Evolutionary conservation across 306 rosid species (phyloP).

Genomic region (Ochetophila trinervis): DNA sequence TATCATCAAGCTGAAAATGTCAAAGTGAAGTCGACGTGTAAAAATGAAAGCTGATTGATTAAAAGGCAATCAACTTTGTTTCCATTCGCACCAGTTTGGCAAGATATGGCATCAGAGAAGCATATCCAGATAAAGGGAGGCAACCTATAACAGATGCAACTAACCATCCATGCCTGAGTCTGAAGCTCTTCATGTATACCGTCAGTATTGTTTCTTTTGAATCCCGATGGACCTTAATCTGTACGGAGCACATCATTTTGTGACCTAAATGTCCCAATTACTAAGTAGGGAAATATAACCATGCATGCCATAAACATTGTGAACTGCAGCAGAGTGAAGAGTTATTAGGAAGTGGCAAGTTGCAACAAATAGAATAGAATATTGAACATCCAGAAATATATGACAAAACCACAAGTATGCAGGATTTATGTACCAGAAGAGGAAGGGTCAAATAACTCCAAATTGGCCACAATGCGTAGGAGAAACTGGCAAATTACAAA

Average conservation of each 20-base stretch:
- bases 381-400: background rate
- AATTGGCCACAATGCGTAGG: conserved; percentile 95
- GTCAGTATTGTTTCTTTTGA: conserved; percentile 54
- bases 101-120: conserved; percentile 35
- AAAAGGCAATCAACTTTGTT: conserved; percentile 37
- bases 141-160: conserved; percentile 36
- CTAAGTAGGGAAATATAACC: conserved; percentile 77
- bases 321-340: conserved; percentile 62
- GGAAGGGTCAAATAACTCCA: conserved; percentile 94
- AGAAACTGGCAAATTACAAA: conserved; percentile 41
- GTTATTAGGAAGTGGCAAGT: conserved; percentile 27
- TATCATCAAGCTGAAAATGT: conserved; percentile 10
- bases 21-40: conserved; percentile 14
- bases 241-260: conserved; percentile 70
- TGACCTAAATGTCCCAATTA: conserved; percentile 65
- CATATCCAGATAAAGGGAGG: conserved; percentile 14
- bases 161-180: conserved; percentile 32
- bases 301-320: conserved; percentile 94
- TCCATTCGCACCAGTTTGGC: conserved; percentile 22
- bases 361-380: background rate
- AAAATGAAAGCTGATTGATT: conserved; percentile 25
- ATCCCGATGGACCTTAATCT: conserved; percentile 54
- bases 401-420: conserved; percentile 8
- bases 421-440: conserved; percentile 82
- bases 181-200: conserved; percentile 47